Percentiles rank a stretch among this genome's conserved stretches.
phyloP scores from a whole-genome alignment of 202 grass and related monocot species.

The Carex arenaria region DNA sequence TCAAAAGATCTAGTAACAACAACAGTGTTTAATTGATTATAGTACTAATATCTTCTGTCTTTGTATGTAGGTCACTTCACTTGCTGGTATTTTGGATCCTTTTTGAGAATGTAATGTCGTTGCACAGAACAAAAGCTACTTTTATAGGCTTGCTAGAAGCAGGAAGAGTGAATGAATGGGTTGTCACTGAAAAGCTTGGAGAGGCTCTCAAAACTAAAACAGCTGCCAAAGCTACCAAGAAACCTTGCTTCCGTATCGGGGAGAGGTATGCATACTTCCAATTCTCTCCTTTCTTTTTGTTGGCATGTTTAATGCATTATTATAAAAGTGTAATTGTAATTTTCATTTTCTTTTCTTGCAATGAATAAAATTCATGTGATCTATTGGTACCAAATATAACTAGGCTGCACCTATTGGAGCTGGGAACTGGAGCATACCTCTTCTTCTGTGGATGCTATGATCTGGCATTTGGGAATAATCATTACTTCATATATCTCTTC shows the following conservation, averaged over 20 bases:
- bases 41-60: constrained; percentile 5
- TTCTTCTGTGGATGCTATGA: constrained; percentile 87
- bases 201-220: constrained; percentile 59
- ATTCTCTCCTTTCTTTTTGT: too few relatives aligned
- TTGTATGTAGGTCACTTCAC: constrained; percentile 58
- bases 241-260: constrained; percentile 38
- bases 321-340: neutral
- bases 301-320: neutral
- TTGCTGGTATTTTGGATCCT: constrained; percentile 90
- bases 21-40: neutral
- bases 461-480: constrained; percentile 53
- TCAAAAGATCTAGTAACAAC: neutral
- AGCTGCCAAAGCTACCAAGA: constrained; percentile 39
- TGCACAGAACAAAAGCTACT: constrained; percentile 93
- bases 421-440: constrained; percentile 65
- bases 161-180: constrained; percentile 92
- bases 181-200: constrained; percentile 93
- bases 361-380: constrained; percentile 5
- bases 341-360: neutral
- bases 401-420: constrained; percentile 82
- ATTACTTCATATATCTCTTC: constrained; percentile 76
- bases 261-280: constrained; percentile 43
- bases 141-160: constrained; percentile 72
- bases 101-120: constrained; percentile 97
- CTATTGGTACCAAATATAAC: neutral